Percentiles rank a stretch among this genome's conserved stretches.
Evolutionary conservation across 1,284 basidiomycete species (phyloP).

Genomic region (Malassezia psittaci): DNA sequence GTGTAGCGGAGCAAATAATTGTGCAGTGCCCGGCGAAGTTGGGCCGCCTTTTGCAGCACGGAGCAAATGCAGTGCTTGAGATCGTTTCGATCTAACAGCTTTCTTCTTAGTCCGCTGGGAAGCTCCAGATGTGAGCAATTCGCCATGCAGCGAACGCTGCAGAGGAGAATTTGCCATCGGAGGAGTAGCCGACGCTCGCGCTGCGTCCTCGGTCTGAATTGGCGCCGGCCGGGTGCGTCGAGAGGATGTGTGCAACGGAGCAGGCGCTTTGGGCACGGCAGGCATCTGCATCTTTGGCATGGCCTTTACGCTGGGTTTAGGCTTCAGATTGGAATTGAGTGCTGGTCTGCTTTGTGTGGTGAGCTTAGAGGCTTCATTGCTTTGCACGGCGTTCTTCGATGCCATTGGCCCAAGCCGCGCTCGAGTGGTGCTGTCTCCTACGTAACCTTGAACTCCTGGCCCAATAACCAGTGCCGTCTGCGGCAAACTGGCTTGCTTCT

Average conservation of each 20-base stretch:
- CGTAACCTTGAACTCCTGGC: constrained; percentile 35
- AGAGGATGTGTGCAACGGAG: not conserved
- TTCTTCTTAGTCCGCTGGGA: constrained; percentile 1
- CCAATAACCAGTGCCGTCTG: constrained; percentile 37
- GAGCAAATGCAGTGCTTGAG: not conserved
- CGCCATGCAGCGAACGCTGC: not conserved
- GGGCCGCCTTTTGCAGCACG: not conserved
- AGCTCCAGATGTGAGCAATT: not conserved
- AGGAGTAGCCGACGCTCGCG: not conserved
- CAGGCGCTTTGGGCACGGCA: not conserved
- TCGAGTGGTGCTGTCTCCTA: not conserved
- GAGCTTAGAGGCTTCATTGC: not conserved
- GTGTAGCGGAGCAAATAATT: constrained; percentile 14
- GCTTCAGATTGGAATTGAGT: not conserved
- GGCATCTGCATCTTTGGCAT: not conserved
- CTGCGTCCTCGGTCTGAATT: not conserved
- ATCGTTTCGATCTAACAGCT: not conserved
- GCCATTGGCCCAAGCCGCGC: not conserved
- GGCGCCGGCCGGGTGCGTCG: not conserved
- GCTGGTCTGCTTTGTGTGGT: not conserved
- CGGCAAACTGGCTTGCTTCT: constrained; percentile 19
- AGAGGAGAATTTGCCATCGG: not conserved
- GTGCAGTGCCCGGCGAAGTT: constrained; percentile 1
- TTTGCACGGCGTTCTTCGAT: not conserved
- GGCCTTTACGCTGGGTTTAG: not conserved